Evolutionary conservation across 2,329 filamentous ascomycete species (phyloP).

Genomic region (Colletotrichum sp.): DNA sequence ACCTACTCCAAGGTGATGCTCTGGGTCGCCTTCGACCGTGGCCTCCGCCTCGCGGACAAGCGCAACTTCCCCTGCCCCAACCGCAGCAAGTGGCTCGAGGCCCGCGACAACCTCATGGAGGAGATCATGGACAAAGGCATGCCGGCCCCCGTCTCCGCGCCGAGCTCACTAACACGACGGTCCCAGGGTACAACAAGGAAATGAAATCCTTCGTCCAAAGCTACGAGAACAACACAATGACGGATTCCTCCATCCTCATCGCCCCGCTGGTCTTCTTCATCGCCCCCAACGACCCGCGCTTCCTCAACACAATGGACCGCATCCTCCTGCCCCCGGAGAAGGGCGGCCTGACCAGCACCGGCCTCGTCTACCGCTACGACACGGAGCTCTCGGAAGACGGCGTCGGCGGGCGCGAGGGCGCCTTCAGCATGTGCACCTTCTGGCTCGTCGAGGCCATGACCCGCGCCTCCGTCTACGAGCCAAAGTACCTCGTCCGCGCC

Average conservation of each 20-base stretch:
- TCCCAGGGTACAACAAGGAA: constrained; percentile 69
- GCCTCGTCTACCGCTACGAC: constrained; percentile 78
- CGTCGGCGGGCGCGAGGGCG: constrained; percentile 76
- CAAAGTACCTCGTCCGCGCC: constrained; percentile 66
- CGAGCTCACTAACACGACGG: background rate
- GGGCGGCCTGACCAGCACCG: constrained; percentile 76
- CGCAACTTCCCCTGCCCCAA: constrained; percentile 78
- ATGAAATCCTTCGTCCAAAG: constrained; percentile 76
- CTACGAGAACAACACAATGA: constrained; percentile 72
- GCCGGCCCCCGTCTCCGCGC: no score
- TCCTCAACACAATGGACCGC: constrained; percentile 72
- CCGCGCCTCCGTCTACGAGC: constrained; percentile 68
- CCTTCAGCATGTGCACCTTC: constrained; percentile 83
- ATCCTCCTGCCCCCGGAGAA: constrained; percentile 77
- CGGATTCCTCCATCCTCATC: constrained; percentile 79
- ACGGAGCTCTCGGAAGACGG: constrained; percentile 73
- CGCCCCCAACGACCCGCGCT: constrained; percentile 77
- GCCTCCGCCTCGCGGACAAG: constrained; percentile 76
- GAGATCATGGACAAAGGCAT: constrained; percentile 72
- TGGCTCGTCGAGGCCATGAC: constrained; percentile 83
- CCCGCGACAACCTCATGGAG: constrained; percentile 73
- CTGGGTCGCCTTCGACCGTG: constrained; percentile 82
- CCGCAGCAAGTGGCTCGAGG: constrained; percentile 67
- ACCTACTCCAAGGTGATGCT: constrained; percentile 85
- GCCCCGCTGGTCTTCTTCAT: constrained; percentile 83